Percentiles rank a stretch among this genome's conserved stretches.
Conservation (phyloP, 768 basidiomycete species). For the Gloeophyllum trabeum region DNA sequence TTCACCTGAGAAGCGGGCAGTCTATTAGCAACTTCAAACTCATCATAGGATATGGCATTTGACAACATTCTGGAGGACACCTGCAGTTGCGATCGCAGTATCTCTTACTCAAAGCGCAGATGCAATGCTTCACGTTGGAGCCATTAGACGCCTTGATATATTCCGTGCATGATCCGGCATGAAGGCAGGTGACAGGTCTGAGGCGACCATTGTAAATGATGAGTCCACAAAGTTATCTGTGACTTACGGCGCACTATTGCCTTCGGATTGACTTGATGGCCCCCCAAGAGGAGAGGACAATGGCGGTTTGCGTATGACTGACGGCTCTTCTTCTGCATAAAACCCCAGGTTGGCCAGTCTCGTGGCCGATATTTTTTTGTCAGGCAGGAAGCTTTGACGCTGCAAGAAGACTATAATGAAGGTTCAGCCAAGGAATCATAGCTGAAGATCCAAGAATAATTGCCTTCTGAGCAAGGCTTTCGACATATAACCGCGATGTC, state of each 20-base stretch:
- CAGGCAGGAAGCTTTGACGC: too few species aligned
- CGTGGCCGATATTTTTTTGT: background rate
- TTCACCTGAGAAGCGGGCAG: background rate
- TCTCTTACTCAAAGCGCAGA: slow-evolving; percentile 35
- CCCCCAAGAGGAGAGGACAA: background rate
- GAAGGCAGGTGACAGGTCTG: slow-evolving; percentile 52
- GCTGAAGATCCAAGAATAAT: background rate
- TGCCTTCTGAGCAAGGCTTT: slow-evolving; percentile 42
- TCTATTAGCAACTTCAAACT: too few species aligned
- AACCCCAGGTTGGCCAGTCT: background rate
- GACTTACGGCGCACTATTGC: too few species aligned
- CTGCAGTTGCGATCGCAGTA: slow-evolving; percentile 48
- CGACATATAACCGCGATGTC: slow-evolving; percentile 26
- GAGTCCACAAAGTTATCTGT: background rate
- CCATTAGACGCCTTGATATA: too few species aligned
- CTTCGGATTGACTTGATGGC: background rate
- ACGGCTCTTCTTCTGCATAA: background rate
- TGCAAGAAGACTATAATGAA: too few species aligned
- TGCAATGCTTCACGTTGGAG: too few species aligned
- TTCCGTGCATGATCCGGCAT: slow-evolving; percentile 41
- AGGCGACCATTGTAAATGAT: too few species aligned
- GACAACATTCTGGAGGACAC: slow-evolving; percentile 23
- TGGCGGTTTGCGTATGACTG: background rate
- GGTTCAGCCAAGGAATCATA: too few species aligned
- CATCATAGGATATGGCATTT: too few species aligned